Conservation (phyloP, 1,284 basidiomycete genomes). For the Fistulinella staudtii region DNA sequence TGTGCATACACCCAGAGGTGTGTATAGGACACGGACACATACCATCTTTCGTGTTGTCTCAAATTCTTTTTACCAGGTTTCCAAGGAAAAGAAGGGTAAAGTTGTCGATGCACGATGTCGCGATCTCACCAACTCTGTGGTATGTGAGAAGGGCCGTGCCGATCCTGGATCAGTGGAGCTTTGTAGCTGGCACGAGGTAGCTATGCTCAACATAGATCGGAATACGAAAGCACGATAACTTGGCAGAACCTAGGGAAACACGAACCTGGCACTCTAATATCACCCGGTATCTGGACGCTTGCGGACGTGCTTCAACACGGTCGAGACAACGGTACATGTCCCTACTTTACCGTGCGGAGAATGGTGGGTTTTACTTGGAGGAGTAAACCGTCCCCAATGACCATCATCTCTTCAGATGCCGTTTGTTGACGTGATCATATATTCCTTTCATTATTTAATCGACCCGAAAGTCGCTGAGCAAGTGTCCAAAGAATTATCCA, state of each 20-base stretch:
- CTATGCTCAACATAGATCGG: constrained; percentile 17
- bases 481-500: constrained; percentile 96
- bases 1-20: constrained; percentile 95
- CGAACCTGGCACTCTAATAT: constrained; percentile 83
- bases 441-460: constrained; percentile 98
- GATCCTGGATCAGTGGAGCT: constrained; percentile 91
- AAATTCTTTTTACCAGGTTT: constrained; percentile 52
- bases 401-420: constrained; percentile 67
- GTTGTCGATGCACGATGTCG: constrained; percentile 96
- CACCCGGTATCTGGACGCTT: constrained; percentile 90
- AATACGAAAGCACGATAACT: constrained; percentile 1
- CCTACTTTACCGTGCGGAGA: constrained; percentile 94
- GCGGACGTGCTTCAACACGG: constrained; percentile 93
- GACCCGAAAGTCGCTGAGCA: constrained; percentile 99
- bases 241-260: constrained; percentile 67
- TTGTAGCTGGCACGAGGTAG: constrained; percentile 94
- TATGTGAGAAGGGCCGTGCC: constrained; percentile 81
- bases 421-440: constrained; percentile 95
- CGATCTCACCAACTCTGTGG: constrained; percentile 87
- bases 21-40: constrained; percentile 20
- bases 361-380: constrained; percentile 61
- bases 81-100: constrained; percentile 97
- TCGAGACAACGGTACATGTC: constrained; percentile 83
- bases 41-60: constrained; percentile 5
- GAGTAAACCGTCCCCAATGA: constrained; percentile 5